Conservation (phyloP, 495 filamentous ascomycete species). For the Stereocaulon alpinum region DNA sequence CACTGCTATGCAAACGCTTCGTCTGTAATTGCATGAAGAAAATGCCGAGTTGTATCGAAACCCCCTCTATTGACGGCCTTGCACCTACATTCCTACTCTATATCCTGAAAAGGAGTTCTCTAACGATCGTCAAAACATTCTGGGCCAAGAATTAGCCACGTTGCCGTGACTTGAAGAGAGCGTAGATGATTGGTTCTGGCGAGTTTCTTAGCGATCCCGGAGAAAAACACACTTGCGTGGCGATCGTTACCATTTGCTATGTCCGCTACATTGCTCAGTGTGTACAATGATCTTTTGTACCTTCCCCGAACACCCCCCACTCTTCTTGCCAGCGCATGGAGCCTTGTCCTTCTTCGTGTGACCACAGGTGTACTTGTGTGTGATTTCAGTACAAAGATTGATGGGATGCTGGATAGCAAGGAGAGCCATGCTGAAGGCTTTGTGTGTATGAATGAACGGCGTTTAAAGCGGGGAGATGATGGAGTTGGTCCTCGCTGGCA, state of each 20-base stretch:
- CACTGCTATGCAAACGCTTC: no score
- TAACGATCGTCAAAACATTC: neutral
- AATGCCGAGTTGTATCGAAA: neutral
- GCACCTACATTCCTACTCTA: neutral
- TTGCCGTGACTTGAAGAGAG: neutral
- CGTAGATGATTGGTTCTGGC: neutral
- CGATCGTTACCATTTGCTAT: conserved; percentile 5
- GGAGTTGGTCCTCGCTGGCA: neutral
- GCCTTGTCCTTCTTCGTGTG: conserved; percentile 13
- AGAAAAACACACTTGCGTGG: neutral
- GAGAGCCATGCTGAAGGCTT: neutral
- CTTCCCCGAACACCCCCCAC: conserved; percentile 1
- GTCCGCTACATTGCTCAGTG: conserved; percentile 9
- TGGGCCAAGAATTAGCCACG: neutral
- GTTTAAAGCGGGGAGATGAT: no score
- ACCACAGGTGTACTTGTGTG: conserved; percentile 10
- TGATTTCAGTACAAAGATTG: conserved; percentile 5
- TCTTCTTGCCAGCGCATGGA: conserved; percentile 9
- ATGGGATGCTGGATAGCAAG: neutral
- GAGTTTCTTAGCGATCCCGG: neutral
- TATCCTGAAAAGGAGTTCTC: neutral
- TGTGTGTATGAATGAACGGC: neutral
- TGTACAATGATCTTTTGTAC: neutral
- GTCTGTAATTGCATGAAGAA: no score
- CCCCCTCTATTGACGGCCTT: neutral